Conservation (phyloP, 1,139 yeast genomes). For the Yamadazyma oceani region DNA sequence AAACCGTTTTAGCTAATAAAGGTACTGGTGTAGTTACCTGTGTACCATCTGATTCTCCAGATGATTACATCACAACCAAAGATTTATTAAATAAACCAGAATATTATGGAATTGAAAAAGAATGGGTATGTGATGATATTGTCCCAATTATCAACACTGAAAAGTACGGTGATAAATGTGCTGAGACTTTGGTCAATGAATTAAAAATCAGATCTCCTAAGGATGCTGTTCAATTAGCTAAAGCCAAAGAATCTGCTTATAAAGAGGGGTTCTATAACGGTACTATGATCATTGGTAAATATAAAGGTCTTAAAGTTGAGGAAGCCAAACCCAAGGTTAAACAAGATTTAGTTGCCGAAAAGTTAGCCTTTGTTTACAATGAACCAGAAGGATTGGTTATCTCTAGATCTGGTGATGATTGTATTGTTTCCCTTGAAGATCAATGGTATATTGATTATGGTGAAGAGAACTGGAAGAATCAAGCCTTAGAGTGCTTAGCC, state of each 20-base stretch:
- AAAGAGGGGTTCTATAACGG: slow-evolving; percentile 97
- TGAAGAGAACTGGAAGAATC: slow-evolving; percentile 87
- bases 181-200: slow-evolving; percentile 80
- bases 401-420: slow-evolving; percentile 95
- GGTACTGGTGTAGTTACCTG: slow-evolving; percentile 99
- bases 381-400: slow-evolving; percentile 92
- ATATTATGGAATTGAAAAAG: slow-evolving; percentile 79
- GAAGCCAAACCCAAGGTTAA: slow-evolving; percentile 85
- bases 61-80: slow-evolving; percentile 83
- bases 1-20: slow-evolving; percentile 87
- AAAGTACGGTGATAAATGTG: slow-evolving; percentile 86
- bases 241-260: slow-evolving; percentile 93
- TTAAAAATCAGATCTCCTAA: slow-evolving; percentile 93
- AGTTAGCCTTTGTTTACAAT: slow-evolving; percentile 83
- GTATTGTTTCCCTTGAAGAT: slow-evolving; percentile 95
- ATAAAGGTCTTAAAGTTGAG: slow-evolving; percentile 88
- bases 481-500: slow-evolving; percentile 78
- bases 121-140: slow-evolving; percentile 81
- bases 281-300: slow-evolving; percentile 73
- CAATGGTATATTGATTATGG: slow-evolving; percentile 99
- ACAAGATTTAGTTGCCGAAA: slow-evolving; percentile 73
- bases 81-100: slow-evolving; percentile 91
- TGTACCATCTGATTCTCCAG: slow-evolving; percentile 98
- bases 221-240: slow-evolving; percentile 81
- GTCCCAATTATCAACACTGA: slow-evolving; percentile 76